Base-by-base conservation (phyloP, 805 yeast species). In the Sugiyamaella lignohabitans region DNA sequence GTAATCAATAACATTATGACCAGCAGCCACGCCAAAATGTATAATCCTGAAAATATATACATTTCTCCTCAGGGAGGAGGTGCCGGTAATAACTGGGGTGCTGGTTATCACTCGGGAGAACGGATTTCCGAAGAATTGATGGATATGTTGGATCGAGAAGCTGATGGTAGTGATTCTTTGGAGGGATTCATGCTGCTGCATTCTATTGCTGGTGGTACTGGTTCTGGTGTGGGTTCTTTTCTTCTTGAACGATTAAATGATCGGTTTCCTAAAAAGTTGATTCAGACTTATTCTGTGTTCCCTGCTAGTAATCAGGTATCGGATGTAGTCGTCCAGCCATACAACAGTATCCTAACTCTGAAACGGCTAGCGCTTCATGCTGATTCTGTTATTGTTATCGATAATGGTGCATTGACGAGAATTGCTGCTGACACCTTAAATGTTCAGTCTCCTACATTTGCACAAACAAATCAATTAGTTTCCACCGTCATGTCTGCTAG, bases 171-270 rank as follows among this genome's bases (percentile, higher is more conserved):
- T 54, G 98, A 94, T 53, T 83, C 83, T 47, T 68, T 88, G 45
- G 93, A 89, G 53, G 95, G 94, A 3, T 93, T 93, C 63, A 95
- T 88, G 69, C 67, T 93, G 53, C 64, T 89, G 43, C 98, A 93
- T 65, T 84, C 96, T 3, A 95, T 93, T 3, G 98, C 97, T 0
- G 99, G 99, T 32, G 99, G 99, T 35, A 93, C 98, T 0, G 99
- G 99, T 0, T 85, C 96, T 0, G 98, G 99, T 2, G 78, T 88
- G 32, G 98, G 98, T 0, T 85, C 95, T 0, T 76, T 76, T 47
- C 56, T 93, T 38, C 65, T 93, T 34, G 97, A 93, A 62, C 70
- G 79, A 14, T 64, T 94, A 47, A 78, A 79, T 47, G 98, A 93
- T 62, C 69, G 87, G 46, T 91, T 80, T 61, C 79, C 84, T 43